Base-by-base conservation (phyloP, 2,329 filamentous ascomycete genomes). In the Hypoxylon sp. region DNA sequence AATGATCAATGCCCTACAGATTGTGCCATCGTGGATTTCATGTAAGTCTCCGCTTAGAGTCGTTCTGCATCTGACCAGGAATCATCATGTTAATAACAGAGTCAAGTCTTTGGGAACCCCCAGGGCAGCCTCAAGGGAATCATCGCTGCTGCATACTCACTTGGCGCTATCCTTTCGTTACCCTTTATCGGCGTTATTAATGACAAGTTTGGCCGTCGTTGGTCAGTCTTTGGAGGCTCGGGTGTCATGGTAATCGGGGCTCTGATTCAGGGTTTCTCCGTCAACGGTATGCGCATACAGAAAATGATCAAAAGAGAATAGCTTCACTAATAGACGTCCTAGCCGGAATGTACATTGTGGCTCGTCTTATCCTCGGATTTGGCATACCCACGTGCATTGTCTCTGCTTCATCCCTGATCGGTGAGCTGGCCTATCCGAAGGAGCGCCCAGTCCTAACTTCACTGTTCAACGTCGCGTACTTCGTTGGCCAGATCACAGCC, bases 321-420 rank as follows among this genome's bases (percentile, higher is more conserved):
- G 13, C 10, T 13, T 37, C 29, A 48, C 29, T 65, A 19, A 59
- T 58, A 9, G 9, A 19, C 35, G n/a, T 19, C 19, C n/a, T 35
- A 77, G 75, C 73, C 19, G 81, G 62, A 69, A 90, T 89, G 86
- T 90, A 89, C 74, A 84, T 90, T 65, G 78, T 87, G 46, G 84
- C 88, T 35, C 86, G 88, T 73, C 84, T 89, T 72, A 80, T 90
- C 24, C 82, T 90, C 29, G 88, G 88, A 48, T 86, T 89, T 57
- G 88, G 88, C 48, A 89, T 90, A 64, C 84, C 85, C 0, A 86
- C 85, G 51, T 86, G 84, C 69, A 90, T 90, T 72, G 85, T 89
- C 60, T 85, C 86, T 5, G 87, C 85, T 4, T 88, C 87, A 0
- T 83, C 86, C 5, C 78, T 90, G 52, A 86, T 90, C 33, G 87